phyloP scores from a whole-genome alignment of 2,329 filamentous ascomycete genomes.

The Metarhizium robertsii region DNA sequence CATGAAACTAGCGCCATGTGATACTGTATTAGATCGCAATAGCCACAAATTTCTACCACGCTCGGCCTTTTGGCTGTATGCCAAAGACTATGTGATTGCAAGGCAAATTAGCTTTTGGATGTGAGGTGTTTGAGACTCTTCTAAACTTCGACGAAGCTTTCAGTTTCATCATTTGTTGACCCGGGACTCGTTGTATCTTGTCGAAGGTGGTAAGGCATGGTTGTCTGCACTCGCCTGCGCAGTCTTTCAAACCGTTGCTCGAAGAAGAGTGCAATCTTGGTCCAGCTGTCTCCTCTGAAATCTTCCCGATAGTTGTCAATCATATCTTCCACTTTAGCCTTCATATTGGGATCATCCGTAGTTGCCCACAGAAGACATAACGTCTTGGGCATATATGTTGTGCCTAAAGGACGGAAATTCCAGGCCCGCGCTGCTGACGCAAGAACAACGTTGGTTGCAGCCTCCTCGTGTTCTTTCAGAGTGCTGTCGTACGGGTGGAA shows the following conservation, averaged over 20 bases:
- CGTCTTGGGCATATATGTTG: conserved; percentile 5
- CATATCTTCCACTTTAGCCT: conserved; percentile 3
- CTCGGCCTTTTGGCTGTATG: neutral
- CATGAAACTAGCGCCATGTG: too few relatives aligned
- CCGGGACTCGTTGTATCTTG: conserved; percentile 2
- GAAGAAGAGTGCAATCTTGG: conserved; percentile 2
- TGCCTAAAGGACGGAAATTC: conserved; percentile 5
- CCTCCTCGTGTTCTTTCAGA: neutral
- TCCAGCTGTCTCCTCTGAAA: conserved; percentile 4
- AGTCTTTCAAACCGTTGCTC: conserved; percentile 2
- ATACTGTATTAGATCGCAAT: too few relatives aligned
- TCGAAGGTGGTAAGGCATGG: neutral
- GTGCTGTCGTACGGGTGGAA: conserved; percentile 1
- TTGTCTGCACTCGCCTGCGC: neutral
- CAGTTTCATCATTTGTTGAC: conserved; percentile 1
- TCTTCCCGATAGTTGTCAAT: conserved; percentile 4
- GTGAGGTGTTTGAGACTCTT: too few relatives aligned
- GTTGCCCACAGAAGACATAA: conserved; percentile 5
- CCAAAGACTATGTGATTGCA: neutral
- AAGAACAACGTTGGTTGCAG: neutral
- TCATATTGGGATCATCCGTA: conserved; percentile 1
- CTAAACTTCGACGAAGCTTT: neutral
- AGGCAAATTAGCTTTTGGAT: neutral
- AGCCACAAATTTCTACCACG: too few relatives aligned
- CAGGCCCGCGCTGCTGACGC: conserved; percentile 4